These are phyloP conservation scores for Saksenaea oblongispora DNA, from an alignment of 371 early-diverging fungal genomes.

Conservation along the genomic window DNA sequence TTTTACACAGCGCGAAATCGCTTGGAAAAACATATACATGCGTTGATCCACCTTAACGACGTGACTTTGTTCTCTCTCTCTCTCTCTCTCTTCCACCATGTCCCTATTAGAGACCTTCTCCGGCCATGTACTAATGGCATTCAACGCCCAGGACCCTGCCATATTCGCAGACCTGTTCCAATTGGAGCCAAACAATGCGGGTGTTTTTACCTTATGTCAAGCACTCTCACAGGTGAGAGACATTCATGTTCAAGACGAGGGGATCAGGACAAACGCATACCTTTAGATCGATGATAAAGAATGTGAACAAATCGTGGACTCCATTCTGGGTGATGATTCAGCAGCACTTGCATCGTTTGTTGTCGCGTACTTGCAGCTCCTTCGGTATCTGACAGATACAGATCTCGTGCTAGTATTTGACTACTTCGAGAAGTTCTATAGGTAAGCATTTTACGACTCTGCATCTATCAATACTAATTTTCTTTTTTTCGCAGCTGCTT, in stretches of 20 bases:
- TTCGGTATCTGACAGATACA: not conserved
- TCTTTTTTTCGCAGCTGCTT: conserved; percentile 7
- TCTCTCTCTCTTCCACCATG: not conserved
- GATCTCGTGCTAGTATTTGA: not conserved
- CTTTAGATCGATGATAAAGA: not conserved
- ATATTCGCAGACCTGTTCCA: not conserved
- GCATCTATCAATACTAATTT: not conserved
- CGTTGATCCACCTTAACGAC: not conserved
- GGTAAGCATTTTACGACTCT: not conserved
- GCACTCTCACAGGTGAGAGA: not conserved
- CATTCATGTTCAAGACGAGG: not conserved
- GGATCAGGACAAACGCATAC: not conserved
- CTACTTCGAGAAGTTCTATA: conserved; percentile 12
- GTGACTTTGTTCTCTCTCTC: not conserved
- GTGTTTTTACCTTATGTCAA: not conserved
- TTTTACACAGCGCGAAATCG: too few relatives aligned
- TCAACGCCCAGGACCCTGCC: not conserved
- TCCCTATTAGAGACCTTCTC: not conserved
- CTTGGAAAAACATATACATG: too few relatives aligned
- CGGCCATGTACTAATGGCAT: not conserved
- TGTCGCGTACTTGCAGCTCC: not conserved
- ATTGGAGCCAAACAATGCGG: not conserved
- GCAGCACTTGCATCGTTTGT: conserved; percentile 2
- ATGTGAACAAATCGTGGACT: not conserved
- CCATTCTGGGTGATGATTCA: conserved; percentile 10